These are phyloP conservation scores for Fusarium sp. DNA, from an alignment of 2,329 filamentous ascomycete genomes.

Conservation along the genomic window DNA sequence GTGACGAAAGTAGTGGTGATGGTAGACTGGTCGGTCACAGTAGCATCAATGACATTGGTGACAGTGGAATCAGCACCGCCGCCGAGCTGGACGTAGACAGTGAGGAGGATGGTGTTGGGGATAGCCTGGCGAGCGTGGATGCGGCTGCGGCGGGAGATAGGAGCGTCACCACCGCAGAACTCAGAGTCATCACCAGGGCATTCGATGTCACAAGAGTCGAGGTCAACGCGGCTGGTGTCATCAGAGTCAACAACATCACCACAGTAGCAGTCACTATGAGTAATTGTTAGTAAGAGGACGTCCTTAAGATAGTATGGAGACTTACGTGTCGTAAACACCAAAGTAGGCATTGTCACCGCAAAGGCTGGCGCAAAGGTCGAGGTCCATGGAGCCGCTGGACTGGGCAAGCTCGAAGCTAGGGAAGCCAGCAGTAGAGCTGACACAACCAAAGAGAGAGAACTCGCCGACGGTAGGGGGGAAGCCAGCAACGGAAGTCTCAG, in stretches of 20 bases:
- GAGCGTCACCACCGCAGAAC: constrained; percentile 43
- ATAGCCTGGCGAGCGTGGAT: constrained; percentile 38
- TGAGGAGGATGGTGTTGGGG: constrained; percentile 43
- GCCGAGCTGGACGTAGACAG: constrained; percentile 39
- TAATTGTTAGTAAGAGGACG: background rate
- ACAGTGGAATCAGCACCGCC: constrained; percentile 8
- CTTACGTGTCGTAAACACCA: constrained; percentile 47
- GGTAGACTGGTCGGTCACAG: constrained; percentile 36
- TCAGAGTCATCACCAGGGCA: constrained; percentile 44
- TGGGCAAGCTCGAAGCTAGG: constrained; percentile 43
- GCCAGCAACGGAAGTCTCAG: constrained; percentile 35
- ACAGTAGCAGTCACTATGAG: constrained; percentile 42
- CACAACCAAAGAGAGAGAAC: constrained; percentile 50
- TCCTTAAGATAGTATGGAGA: background rate
- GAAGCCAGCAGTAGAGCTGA: constrained; percentile 40
- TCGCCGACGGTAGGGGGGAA: constrained; percentile 39
- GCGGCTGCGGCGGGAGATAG: constrained; percentile 30
- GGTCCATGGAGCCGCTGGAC: constrained; percentile 34
- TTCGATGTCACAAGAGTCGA: constrained; percentile 30
- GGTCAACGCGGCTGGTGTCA: constrained; percentile 22
- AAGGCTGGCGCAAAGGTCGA: constrained; percentile 48
- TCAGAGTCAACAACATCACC: constrained; percentile 35
- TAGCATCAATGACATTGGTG: constrained; percentile 27
- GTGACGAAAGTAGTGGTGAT: constrained; percentile 41
- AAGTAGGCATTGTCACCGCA: constrained; percentile 47